Base-by-base conservation (phyloP, 1,284 basidiomycete genomes). In the Pseudozyma flocculosa region DNA sequence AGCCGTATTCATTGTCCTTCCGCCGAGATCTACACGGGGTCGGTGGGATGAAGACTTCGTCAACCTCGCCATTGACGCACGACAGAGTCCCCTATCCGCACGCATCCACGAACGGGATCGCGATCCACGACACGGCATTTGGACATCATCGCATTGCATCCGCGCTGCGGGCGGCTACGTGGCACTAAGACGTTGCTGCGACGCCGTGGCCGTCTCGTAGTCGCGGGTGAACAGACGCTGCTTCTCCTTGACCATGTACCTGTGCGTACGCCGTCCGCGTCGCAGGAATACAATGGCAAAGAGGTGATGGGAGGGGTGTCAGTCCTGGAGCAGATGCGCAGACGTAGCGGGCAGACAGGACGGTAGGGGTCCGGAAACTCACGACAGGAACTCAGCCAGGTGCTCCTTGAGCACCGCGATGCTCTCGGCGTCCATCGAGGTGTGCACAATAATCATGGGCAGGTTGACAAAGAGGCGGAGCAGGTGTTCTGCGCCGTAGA, bases 401-500 rank as follows among this genome's bases (percentile, higher is more conserved):
- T 96, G 93, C 66, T 96, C 92, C 64, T 87, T 83, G 15, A 98
- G 84, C 14, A 96, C 82, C 30, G 80, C 81, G 23, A 94, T 86
- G 13, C 88, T 89, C 72, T 95, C 92, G 1, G 85, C 82, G 72
- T 98, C 93, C 84, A 97, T 88, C n/a, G 85, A 87, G 15, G 92
- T 94, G 67, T 86, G 87, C 2, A 88, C 86, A 41, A 97, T 87
- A 85, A 96, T 92, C 84, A 80, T 75, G 18, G 80, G 81, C 50
- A 83, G 79, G 64, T 82, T 84, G 58, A 85, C 84, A 62, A 98
- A 83, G 83, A 98, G 87, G 46, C 94, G 82, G 54, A 97, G 78
- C 15, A 99, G 78, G 79, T 99, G 94, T 77, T 98, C 94, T 4
- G 90, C 92, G 0, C 94, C 95, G 72, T 98, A 98, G 18, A 96